Base-by-base conservation (phyloP, 345 rosid species). In the Limnanthes douglasii region DNA sequence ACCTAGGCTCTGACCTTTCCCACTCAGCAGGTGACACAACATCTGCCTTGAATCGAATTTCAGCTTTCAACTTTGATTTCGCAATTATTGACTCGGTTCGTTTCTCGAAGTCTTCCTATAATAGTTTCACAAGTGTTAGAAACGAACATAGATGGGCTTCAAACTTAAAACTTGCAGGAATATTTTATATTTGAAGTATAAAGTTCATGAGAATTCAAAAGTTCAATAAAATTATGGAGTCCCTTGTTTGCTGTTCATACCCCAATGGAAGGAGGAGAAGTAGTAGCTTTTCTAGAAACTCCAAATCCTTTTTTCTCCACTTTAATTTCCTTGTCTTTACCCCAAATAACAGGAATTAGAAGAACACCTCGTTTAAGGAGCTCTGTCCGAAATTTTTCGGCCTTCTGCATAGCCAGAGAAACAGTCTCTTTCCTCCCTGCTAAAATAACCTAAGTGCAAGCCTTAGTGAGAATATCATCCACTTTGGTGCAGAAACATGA, bases 351-450 rank as follows among this genome's bases (percentile, higher is more conserved):
- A 33, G 98, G 98, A 62, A 84, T 74, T 53, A 80, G 54, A 43
- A 90, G 88, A 65, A 77, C 85, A 43, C 95, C 98, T 52, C 88
- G 57, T 48, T 54, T 67, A 41, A 90, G 61, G 37, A 90, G 92
- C 60, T 90, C 95, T 9, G 92, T 75, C 59, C 86, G 65, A 45
- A 88, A 88, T 50, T 78, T 76, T 46, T 83, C 97, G 5, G 95
- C 95, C 45, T 60, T 73, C 49, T 72, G 68, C 58, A 82, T 53
- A 4, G 97, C 74, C 42, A 55, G 28, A 2, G 83, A 49, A 48
- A 84, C 65, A 15, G 70, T 56, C 52, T 80, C 94, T 43, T 74
- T 90, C 35, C 54, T 65, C 38, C 94, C 95, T 16, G 94, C 98
- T 60, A 84, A 65, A 61, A 90, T 72, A 50, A 90, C 94, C 98